Evolutionary conservation across 768 basidiomycete genomes (phyloP).

Genomic region (Lyophyllum decastes): DNA sequence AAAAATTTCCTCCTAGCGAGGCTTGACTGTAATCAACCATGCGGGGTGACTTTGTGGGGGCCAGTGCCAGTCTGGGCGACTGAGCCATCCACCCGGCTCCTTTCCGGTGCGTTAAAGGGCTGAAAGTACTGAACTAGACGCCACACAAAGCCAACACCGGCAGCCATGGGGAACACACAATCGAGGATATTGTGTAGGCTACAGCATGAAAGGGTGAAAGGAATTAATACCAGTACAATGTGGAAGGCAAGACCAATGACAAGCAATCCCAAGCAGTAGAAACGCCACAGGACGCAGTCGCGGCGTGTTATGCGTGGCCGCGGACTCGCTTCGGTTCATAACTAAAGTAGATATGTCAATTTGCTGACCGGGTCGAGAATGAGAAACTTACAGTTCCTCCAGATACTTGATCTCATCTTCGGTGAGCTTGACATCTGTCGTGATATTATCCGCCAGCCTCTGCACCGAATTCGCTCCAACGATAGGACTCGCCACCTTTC

Average conservation of each 20-base stretch:
- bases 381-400: background rate
- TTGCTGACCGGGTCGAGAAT: background rate
- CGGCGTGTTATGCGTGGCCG: background rate
- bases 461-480: constrained; percentile 22
- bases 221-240: background rate
- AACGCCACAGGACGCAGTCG: background rate
- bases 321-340: background rate
- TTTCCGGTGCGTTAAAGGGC: too few species aligned
- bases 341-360: background rate
- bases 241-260: background rate
- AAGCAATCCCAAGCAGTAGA: background rate
- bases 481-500: constrained; percentile 36
- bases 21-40: too few species aligned
- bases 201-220: too few species aligned
- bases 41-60: too few species aligned
- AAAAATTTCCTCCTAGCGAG: too few species aligned
- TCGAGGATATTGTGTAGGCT: too few species aligned
- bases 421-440: constrained; percentile 28
- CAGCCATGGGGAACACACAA: too few species aligned
- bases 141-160: too few species aligned
- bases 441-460: constrained; percentile 16
- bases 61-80: too few species aligned
- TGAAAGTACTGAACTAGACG: too few species aligned
- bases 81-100: too few species aligned
- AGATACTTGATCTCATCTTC: constrained; percentile 24